Base-by-base conservation (phyloP, 78 protist genomes). In the Guillardia theta region DNA sequence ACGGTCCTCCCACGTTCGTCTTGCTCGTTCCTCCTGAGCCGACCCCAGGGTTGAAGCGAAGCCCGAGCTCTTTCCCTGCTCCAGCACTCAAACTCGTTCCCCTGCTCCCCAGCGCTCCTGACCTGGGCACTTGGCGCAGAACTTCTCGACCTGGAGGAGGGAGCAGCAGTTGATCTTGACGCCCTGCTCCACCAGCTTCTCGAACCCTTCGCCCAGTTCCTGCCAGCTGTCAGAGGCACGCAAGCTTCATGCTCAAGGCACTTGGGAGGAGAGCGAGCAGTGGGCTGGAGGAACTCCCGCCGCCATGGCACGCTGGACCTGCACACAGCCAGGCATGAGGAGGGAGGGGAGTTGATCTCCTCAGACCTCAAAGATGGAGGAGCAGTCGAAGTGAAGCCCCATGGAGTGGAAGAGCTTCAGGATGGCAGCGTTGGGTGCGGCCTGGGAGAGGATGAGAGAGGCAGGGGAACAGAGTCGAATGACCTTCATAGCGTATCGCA, bases 81-180 rank as follows among this genome's bases (percentile, higher is more conserved):
- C n/a, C n/a, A n/a, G n/a, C n/a, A n/a, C n/a, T n/a, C n/a, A n/a
- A n/a, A n/a, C 19, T 21, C 27, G 15, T 50, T 27, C 19, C 18
- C n/a, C n/a, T n/a, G n/a, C n/a, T n/a, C n/a, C 90, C n/a, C n/a
- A n/a, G n/a, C n/a, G n/a, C n/a, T n/a, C n/a, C n/a, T n/a, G n/a
- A 2, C 94, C 94, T 18, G 77, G 64, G n/a, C n/a, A 22, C 43
- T 18, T 41, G 19, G 18, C 48, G 30, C 88, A 27, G 21, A 36
- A 47, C 90, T 22, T 19, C 21, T 36, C 53, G 41, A 93, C 78
- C 48, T 93, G 94, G n/a, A 15, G 2, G 21, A 93, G 43, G 24
- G 94, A 93, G 94, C 94, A 93, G 88, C 88, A 80, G 88, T 93
- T 93, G 88, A 93, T 6, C 90, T 93, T 76, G 50, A 93, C 77